A percentile compares a stretch with the other conserved stretches of the same genome.
Conservation (phyloP, 2,329 filamentous ascomycete species). For the Bisporella sp. region DNA sequence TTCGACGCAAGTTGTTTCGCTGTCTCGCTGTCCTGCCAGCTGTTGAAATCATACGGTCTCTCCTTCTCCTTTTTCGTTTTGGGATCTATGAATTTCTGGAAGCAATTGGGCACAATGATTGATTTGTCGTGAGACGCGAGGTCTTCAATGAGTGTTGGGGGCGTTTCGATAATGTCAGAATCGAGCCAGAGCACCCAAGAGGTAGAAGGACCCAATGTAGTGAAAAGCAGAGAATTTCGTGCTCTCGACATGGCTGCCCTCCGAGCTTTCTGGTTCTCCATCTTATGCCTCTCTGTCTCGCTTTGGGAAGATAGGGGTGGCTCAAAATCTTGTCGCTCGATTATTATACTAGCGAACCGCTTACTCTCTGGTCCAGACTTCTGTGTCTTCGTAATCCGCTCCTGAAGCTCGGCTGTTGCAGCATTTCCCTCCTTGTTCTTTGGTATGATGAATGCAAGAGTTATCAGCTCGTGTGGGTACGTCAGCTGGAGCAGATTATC, state of each 20-base stretch:
- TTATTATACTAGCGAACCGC: slow-evolving; percentile 88
- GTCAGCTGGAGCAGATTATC: slow-evolving; percentile 76
- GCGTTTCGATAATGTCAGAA: slow-evolving; percentile 84
- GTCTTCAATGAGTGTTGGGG: slow-evolving; percentile 80
- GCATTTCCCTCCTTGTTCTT: slow-evolving; percentile 88
- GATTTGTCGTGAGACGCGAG: slow-evolving; percentile 80
- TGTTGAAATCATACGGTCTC: slow-evolving; percentile 94
- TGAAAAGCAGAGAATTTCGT: slow-evolving; percentile 90
- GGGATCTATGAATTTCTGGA: slow-evolving; percentile 71
- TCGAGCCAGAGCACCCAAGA: slow-evolving; percentile 98
- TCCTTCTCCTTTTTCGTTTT: slow-evolving; percentile 64
- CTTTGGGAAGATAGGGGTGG: slow-evolving; percentile 72
- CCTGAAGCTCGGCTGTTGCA: slow-evolving; percentile 76
- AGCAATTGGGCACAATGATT: slow-evolving; percentile 94
- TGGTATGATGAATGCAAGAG: slow-evolving; percentile 90
- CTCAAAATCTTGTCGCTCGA: slow-evolving; percentile 92
- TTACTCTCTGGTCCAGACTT: slow-evolving; percentile 66
- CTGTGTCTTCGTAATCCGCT: slow-evolving; percentile 79
- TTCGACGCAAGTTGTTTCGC: slow-evolving; percentile 68
- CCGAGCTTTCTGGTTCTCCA: slow-evolving; percentile 80
- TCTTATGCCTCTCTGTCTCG: slow-evolving; percentile 85
- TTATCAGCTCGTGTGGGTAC: slow-evolving; percentile 93
- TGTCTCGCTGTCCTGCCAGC: slow-evolving; percentile 84
- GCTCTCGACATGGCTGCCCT: slow-evolving; percentile 89
- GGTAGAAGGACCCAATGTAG: slow-evolving; percentile 81